phyloP scores from a whole-genome alignment of 352 stramenopile species.

The Globisporangium megalacanthum region DNA sequence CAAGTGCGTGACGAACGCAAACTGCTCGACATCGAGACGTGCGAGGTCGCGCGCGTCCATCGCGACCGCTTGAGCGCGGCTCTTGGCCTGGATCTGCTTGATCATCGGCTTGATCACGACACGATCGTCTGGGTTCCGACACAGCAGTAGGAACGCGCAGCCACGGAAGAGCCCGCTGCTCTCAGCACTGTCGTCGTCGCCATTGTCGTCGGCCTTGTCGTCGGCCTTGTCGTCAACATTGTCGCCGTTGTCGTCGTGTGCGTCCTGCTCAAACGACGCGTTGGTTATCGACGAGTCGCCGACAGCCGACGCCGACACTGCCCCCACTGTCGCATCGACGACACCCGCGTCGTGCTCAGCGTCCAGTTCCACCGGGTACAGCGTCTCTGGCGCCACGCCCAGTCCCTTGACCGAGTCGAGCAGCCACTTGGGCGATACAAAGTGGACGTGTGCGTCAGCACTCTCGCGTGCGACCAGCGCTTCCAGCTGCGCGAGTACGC shows the following conservation, averaged over 20 bases:
- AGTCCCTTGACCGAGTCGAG: constrained; percentile 53
- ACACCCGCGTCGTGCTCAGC: constrained; percentile 9
- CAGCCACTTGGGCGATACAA: constrained; percentile 62
- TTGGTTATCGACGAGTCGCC: not conserved
- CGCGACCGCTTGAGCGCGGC: constrained; percentile 37
- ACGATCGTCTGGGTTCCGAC: constrained; percentile 36
- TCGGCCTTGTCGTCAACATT: too few species aligned
- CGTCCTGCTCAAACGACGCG: not conserved
- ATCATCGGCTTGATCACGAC: constrained; percentile 34
- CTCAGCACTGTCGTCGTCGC: not conserved
- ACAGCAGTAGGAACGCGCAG: constrained; percentile 59
- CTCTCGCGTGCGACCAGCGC: constrained; percentile 22
- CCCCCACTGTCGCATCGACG: not conserved
- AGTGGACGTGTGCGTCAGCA: constrained; percentile 27
- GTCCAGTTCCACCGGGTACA: constrained; percentile 64
- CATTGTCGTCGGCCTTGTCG: not conserved
- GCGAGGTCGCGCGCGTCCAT: constrained; percentile 44
- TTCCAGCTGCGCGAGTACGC: constrained; percentile 27
- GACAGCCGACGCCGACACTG: too few species aligned
- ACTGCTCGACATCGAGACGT: constrained; percentile 39
- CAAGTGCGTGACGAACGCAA: constrained; percentile 60
- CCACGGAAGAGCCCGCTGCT: constrained; percentile 27
- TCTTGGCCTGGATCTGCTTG: constrained; percentile 24
- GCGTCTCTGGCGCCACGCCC: constrained; percentile 45
- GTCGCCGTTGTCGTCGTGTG: not conserved